A percentile compares a stretch with the other conserved stretches of the same genome.
These are phyloP conservation scores for Candida ovalis DNA, from an alignment of 805 yeast species.

Conservation along the genomic window DNA sequence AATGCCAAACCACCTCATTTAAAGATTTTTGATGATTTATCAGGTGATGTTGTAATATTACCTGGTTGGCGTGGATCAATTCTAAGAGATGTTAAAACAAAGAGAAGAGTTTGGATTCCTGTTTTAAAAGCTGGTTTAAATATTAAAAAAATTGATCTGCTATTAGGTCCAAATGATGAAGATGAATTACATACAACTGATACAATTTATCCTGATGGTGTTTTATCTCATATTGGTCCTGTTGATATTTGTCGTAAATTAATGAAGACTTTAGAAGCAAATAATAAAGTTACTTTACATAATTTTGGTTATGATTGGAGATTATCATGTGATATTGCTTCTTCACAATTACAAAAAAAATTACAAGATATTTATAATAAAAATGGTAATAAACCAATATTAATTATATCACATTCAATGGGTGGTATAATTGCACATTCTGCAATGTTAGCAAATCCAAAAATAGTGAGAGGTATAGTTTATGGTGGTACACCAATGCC, in stretches of 20 bases:
- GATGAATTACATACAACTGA: conserved; percentile 60
- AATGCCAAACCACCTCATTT: conserved; percentile 34
- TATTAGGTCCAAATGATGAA: conserved; percentile 66
- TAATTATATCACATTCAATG: conserved; percentile 89
- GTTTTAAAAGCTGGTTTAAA: conserved; percentile 75
- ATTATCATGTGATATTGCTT: conserved; percentile 54
- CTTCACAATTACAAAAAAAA: conserved; percentile 48
- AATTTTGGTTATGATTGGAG: conserved; percentile 97
- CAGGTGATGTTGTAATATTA: conserved; percentile 75
- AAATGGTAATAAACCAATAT: conserved; percentile 51
- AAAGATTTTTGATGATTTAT: conserved; percentile 52
- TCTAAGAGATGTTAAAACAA: conserved; percentile 59
- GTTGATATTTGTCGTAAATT: conserved; percentile 70
- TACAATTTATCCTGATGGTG: conserved; percentile 65
- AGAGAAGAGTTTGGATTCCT: conserved; percentile 81
- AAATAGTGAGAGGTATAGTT: conserved; percentile 66
- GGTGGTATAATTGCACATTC: conserved; percentile 87
- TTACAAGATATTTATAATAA: conserved; percentile 42
- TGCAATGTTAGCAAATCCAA: conserved; percentile 65
- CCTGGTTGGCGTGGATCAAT: conserved; percentile 91
- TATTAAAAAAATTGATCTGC: conserved; percentile 61
- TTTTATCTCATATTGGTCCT: conserved; percentile 82
- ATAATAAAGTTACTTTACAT: conserved; percentile 58
- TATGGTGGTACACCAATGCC: conserved; percentile 84
- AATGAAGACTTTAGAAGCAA: conserved; percentile 47